Evolutionary conservation across 139 green algal species (phyloP), one percentile per base, ranked within the genome.

Genomic region (Dunaliella primolecta): DNA sequence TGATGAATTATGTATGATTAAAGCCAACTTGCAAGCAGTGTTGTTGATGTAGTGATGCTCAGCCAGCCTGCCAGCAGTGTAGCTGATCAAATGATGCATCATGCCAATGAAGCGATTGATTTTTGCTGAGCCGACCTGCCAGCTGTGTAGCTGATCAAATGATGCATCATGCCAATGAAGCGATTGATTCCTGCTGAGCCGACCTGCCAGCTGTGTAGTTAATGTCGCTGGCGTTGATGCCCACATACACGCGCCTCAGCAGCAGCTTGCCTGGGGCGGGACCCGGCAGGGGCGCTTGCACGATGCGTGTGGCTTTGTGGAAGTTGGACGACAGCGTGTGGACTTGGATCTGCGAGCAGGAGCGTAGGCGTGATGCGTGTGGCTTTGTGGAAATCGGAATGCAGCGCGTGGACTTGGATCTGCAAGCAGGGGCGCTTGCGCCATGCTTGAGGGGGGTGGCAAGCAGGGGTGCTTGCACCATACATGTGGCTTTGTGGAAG

Each of bases 201-300:
- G 72, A 78, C 80, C 85, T 81, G 37, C 95, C 95, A 0, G 90
- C 86, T 1, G 90, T 94, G 86, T 93, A 96, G 91, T 98, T 98
- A 88, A 98, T 87, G 87, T 98, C 95, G 21, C 82, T 92, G 0
- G 94, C 95, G 84, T 98, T 98, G 83, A 97, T 86, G 21, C 94
- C 94, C 0, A 88, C 90, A 81, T 85, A 95, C 79, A 92, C 78
- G 7, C 89, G 84, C 74, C 89, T 90, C 30, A 98, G 81, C 33
- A 98, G 89, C 46, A 97, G 89, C 38, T 70, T 46, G 21, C 90
- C 89, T 0, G 31, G 75, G 34, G 84, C 82, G 0, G 86, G 89
- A 46, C 38, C 20, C 1, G 88, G 89, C 84, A 93, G 76, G 29
- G 84, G 78, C 34, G n/a, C 86, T 0, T 33, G 64, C 56, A 91